A percentile compares a stretch with the other conserved stretches of the same genome.
Conservation (phyloP, 1,284 basidiomycete species). For the Pseudozyma thailandica region DNA sequence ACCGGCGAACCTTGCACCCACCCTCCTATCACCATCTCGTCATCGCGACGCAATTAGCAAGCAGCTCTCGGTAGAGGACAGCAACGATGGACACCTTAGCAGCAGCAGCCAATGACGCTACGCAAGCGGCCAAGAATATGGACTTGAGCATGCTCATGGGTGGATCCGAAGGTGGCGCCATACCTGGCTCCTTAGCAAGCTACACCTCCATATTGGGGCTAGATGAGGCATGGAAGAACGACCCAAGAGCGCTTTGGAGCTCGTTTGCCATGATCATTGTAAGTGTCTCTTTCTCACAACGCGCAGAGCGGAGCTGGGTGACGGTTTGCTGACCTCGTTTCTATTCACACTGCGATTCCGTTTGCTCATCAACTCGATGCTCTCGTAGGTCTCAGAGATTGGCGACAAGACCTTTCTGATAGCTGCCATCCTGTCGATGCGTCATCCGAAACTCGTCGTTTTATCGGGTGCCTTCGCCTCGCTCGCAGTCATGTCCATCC, state of each 20-base stretch:
- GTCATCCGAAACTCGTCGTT: conserved; percentile 84
- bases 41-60: too few species aligned
- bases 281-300: conserved; percentile 2
- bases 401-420: conserved; percentile 99
- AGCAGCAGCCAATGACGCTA: background rate
- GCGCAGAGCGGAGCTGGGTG: background rate
- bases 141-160: conserved; percentile 37
- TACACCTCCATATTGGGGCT: conserved; percentile 2
- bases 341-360: too few species aligned
- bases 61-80: background rate
- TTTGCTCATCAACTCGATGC: too few species aligned
- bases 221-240: conserved; percentile 28
- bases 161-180: conserved; percentile 8
- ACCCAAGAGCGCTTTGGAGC: conserved; percentile 48
- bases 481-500: conserved; percentile 81
- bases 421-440: conserved; percentile 94
- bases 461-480: conserved; percentile 90
- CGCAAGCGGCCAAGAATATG: background rate
- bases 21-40: too few species aligned
- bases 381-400: conserved; percentile 68
- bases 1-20: too few species aligned
- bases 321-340: too few species aligned
- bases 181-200: background rate
- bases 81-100: conserved; percentile 9
- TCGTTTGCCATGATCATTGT: conserved; percentile 54